A percentile compares a stretch with the other conserved stretches of the same genome.
Evolutionary conservation across 176 grass and related monocot genomes (phyloP).

Genomic region (Coix lacrymajobi): DNA sequence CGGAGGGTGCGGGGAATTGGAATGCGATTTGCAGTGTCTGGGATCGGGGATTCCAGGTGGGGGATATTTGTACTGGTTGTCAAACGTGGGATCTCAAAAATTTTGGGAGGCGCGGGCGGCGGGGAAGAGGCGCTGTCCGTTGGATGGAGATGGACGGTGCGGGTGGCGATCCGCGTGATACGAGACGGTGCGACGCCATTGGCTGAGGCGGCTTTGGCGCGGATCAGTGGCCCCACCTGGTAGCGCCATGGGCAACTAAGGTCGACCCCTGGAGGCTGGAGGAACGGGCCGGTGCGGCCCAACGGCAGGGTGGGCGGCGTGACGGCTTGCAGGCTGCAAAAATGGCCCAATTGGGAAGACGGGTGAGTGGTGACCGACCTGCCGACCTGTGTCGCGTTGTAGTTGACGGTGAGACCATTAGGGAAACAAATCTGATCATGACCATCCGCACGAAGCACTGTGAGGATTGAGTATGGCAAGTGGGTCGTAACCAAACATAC

Average conservation of each 20-base stretch:
- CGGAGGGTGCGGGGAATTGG: too few relatives aligned
- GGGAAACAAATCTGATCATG: too few relatives aligned
- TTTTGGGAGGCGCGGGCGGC: neutral
- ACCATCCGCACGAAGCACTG: too few relatives aligned
- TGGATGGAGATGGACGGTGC: neutral
- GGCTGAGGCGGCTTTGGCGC: neutral
- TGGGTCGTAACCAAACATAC: too few relatives aligned
- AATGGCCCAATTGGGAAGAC: neutral
- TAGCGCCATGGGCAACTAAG: too few relatives aligned
- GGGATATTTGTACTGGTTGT: neutral
- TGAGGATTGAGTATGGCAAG: too few relatives aligned
- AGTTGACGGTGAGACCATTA: too few relatives aligned
- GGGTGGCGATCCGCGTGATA: neutral
- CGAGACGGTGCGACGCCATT: neutral
- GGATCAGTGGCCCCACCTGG: neutral
- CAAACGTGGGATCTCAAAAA: neutral
- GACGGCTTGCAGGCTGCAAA: neutral
- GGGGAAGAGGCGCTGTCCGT: neutral
- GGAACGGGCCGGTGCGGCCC: neutral
- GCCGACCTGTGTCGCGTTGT: too few relatives aligned
- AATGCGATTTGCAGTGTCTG: neutral
- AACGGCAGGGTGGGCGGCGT: neutral
- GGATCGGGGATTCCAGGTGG: neutral
- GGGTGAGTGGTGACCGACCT: neutral
- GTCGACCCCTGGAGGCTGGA: too few relatives aligned